Conservation (phyloP, 345 rosid species). For the Dimocarpus longan region DNA sequence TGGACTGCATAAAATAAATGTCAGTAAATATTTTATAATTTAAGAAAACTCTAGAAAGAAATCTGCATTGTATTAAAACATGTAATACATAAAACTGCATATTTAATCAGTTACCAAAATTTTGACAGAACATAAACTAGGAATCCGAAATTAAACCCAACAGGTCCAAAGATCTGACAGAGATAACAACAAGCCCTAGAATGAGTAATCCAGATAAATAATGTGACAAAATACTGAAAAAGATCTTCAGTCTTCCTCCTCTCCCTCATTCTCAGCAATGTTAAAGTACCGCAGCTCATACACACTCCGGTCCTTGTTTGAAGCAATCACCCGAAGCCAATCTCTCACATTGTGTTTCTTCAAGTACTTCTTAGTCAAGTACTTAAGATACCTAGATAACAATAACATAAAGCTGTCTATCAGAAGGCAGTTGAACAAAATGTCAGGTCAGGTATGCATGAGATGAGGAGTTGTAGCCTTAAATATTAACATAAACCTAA, state of each 20-base stretch:
- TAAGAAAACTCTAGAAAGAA: background rate
- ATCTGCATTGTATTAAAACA: constrained; percentile 10
- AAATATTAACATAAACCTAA: background rate
- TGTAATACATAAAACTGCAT: constrained; percentile 1
- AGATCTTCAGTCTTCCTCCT: constrained; percentile 57
- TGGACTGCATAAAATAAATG: background rate
- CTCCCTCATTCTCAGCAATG: constrained; percentile 77
- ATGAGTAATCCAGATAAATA: constrained; percentile 4
- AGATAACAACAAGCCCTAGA: constrained; percentile 8
- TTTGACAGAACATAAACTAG: constrained; percentile 7
- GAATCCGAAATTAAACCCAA: constrained; percentile 13
- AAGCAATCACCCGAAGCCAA: constrained; percentile 74
- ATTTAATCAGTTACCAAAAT: constrained; percentile 23
- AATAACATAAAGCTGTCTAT: background rate
- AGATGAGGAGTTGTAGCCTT: background rate
- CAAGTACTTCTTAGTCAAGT: constrained; percentile 75
- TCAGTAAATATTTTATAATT: background rate
- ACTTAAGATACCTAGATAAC: constrained; percentile 53
- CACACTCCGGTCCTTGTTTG: constrained; percentile 61
- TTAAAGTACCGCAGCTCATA: constrained; percentile 72
- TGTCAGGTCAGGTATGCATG: background rate
- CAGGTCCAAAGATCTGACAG: constrained; percentile 1
- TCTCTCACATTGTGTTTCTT: constrained; percentile 67
- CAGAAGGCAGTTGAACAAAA: background rate
- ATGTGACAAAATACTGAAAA: constrained; percentile 15